Evolutionary conservation across 805 yeast species (phyloP).

Genomic region (Ogataea ganodermae): DNA sequence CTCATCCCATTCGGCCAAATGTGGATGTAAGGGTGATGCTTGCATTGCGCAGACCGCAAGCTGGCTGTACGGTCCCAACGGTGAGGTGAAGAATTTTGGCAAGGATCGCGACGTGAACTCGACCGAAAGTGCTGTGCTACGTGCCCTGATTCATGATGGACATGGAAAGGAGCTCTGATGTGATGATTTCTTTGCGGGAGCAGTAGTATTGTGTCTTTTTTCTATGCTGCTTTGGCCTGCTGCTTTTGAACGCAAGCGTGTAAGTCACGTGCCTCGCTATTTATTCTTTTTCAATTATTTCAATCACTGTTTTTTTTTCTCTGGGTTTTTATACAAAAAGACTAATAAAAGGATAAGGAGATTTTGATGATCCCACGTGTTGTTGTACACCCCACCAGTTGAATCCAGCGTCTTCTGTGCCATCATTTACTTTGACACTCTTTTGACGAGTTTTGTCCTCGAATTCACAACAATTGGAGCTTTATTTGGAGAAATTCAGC

Average conservation of each 20-base stretch:
- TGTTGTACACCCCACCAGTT: no score
- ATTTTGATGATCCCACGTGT: no score
- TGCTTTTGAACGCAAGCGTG: constrained; percentile 4
- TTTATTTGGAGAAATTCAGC: no score
- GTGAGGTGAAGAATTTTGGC: constrained; percentile 32
- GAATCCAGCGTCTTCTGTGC: background rate
- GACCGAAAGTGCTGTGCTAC: constrained; percentile 34
- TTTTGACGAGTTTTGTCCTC: no score
- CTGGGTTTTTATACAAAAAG: background rate
- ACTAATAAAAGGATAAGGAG: no score
- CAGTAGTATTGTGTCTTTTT: no score
- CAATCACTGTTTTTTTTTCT: background rate
- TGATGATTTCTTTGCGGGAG: background rate
- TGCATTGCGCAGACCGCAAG: constrained; percentile 37
- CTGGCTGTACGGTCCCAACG: constrained; percentile 40
- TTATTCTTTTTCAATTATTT: background rate
- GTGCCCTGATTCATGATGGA: constrained; percentile 25
- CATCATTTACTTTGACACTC: background rate
- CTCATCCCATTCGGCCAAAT: constrained; percentile 27
- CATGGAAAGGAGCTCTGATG: constrained; percentile 15
- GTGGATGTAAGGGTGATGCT: constrained; percentile 38
- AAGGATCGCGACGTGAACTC: constrained; percentile 26
- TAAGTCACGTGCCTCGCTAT: constrained; percentile 2
- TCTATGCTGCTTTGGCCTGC: no score
- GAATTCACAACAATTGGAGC: background rate